Conservation (phyloP, 495 filamentous ascomycete genomes). For the Rusavskia elegans region DNA sequence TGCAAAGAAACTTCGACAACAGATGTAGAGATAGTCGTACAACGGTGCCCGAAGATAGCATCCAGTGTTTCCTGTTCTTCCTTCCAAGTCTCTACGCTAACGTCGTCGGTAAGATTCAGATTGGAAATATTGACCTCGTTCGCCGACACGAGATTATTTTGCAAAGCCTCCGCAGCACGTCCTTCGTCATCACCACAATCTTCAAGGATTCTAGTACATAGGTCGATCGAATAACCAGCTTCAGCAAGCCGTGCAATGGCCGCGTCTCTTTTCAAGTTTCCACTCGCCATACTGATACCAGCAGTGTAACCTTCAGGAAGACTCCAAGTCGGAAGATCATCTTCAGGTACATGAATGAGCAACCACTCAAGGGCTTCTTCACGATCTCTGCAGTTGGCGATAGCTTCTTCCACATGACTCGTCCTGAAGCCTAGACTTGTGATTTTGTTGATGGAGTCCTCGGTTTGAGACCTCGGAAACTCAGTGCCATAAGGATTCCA, state of each 20-base stretch:
- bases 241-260: conserved; percentile 67
- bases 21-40: conserved; percentile 34
- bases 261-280: conserved; percentile 61
- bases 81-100: conserved; percentile 43
- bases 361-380: conserved; percentile 91
- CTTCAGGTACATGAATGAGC: conserved; percentile 88
- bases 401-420: conserved; percentile 80
- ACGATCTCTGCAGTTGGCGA: conserved; percentile 72
- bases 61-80: conserved; percentile 70
- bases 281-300: conserved; percentile 67
- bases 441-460: conserved; percentile 56
- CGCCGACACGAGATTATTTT: conserved; percentile 41
- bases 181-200: conserved; percentile 53
- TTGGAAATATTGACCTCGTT: conserved; percentile 4
- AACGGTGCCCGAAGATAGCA: conserved; percentile 62
- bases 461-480: conserved; percentile 40
- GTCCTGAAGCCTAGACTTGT: conserved; percentile 62
- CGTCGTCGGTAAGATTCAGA: conserved; percentile 7
- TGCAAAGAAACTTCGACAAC: conserved; percentile 49
- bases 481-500: conserved; percentile 72
- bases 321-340: conserved; percentile 80
- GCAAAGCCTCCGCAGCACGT: conserved; percentile 62
- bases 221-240: conserved; percentile 68
- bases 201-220: conserved; percentile 62
- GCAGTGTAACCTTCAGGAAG: conserved; percentile 81